Base-by-base conservation (phyloP, 2,329 filamentous ascomycete species). In the Fusarium coicis region DNA sequence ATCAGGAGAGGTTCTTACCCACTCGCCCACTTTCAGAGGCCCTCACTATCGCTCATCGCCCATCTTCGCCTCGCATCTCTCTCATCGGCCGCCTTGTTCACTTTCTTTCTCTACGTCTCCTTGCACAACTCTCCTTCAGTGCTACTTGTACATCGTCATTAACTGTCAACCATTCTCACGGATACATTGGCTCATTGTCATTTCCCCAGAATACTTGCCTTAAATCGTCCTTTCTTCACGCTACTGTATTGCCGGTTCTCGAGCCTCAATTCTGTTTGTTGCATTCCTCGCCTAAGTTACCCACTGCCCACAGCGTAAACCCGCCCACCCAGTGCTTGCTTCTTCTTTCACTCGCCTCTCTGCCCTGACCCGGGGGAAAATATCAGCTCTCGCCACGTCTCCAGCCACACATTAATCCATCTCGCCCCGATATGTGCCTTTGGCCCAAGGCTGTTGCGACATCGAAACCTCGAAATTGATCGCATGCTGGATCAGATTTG, bases 381-480 rank as follows among this genome's bases (percentile, higher is more conserved):
- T 68, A 76, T 75, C 78, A 83, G 81, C 82, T 84, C 80, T 84
- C 82, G 82, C 82, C 82, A 84, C 82, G 81, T 76, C 80, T 80
- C 77, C 82, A 84, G 82, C 82, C 82, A 84, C 82, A 84, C 81
- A 78, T 80, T 72, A 60, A 79, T 75, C 75, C 73, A 76, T 75
- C 74, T 77, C 77, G 79, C 80, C 77, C 76, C 79, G 81, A 81
- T 77, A 82, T 82, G 81, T 76, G 74, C 75, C 73, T 76, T 79
- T 81, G 77, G 78, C 70, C 66, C 57, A 70, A 73, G 67, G 63
- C 67, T 69, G 66, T 68, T 63, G 57, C 73, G 71, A 76, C 66
- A 59, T 71, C 57, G 55, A 77, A 69, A 58, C 68, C 62, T 74
- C 69, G 62, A 76, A 66, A 73, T 68, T 74, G 70, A 76, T 74